Conservation (phyloP, 176 grass and related monocot genomes). For the Phoenix roebelenii region DNA sequence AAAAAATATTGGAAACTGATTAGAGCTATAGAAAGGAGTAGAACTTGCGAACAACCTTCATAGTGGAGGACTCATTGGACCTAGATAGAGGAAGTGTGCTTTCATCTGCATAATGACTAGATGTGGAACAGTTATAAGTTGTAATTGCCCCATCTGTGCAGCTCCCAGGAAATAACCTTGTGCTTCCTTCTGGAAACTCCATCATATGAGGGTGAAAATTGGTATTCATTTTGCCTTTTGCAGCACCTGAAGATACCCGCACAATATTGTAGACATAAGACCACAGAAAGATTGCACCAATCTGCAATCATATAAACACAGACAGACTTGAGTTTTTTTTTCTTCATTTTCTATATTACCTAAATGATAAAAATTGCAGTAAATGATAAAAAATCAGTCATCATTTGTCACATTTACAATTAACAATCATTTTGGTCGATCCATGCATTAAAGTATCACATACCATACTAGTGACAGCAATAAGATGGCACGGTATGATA, state of each 20-base stretch:
- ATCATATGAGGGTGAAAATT: constrained; percentile 8
- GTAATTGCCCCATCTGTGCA: not conserved
- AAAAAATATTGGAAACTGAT: too few relatives aligned
- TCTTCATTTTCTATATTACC: too few relatives aligned
- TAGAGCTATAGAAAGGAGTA: too few relatives aligned
- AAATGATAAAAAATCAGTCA: too few relatives aligned
- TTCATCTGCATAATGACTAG: not conserved
- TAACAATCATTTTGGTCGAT: too few relatives aligned
- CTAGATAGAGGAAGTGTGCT: constrained; percentile 24
- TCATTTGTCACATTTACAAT: too few relatives aligned
- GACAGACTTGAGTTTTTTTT: too few relatives aligned
- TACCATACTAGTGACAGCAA: too few relatives aligned
- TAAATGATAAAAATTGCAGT: too few relatives aligned
- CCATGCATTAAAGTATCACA: too few relatives aligned
- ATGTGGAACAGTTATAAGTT: not conserved
- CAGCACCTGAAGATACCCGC: constrained; percentile 27
- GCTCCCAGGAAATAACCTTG: constrained; percentile 6
- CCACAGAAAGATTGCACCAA: constrained; percentile 79
- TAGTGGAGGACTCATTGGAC: not conserved
- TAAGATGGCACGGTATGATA: too few relatives aligned
- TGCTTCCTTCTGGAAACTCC: not conserved
- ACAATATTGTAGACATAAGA: constrained; percentile 61
- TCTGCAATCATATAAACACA: constrained; percentile 20
- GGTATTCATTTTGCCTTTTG: constrained; percentile 10
- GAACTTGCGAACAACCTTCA: constrained; percentile 28